These are phyloP conservation scores for Globisporangium solare DNA, from an alignment of 352 stramenopile genomes.

Conservation along the genomic window DNA sequence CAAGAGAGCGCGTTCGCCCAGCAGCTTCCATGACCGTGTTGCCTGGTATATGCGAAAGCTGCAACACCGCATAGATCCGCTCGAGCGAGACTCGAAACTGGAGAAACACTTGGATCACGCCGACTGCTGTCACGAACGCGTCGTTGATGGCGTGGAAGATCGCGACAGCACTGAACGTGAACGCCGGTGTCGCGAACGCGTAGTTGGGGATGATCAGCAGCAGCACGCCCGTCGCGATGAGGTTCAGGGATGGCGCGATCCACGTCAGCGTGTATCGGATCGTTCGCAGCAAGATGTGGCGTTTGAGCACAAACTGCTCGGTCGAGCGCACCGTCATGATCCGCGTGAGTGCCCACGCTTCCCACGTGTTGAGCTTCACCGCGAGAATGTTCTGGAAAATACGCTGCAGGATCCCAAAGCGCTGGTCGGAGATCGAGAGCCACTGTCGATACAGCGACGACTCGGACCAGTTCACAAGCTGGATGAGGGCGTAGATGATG, in stretches of 20 bases:
- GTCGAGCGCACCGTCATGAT: conserved; percentile 32
- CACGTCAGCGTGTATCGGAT: conserved; percentile 33
- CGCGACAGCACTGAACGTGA: conserved; percentile 28
- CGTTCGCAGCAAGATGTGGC: conserved; percentile 21
- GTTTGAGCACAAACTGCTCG: conserved; percentile 24
- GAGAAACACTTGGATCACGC: conserved; percentile 17
- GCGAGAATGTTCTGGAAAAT: conserved; percentile 13
- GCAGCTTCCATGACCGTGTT: background rate
- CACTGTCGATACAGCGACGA: conserved; percentile 9
- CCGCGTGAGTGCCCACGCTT: conserved; percentile 41
- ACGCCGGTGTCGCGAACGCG: conserved; percentile 23
- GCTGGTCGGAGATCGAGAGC: conserved; percentile 15
- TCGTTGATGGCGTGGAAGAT: conserved; percentile 42
- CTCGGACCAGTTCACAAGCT: conserved; percentile 13
- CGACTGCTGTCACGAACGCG: conserved; percentile 16
- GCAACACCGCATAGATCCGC: conserved; percentile 22
- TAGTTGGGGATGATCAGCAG: conserved; percentile 21
- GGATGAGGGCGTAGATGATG: conserved; percentile 13
- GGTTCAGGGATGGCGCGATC: conserved; percentile 28
- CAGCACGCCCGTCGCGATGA: conserved; percentile 27
- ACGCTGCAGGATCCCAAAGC: conserved; percentile 12
- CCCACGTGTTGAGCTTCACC: conserved; percentile 57
- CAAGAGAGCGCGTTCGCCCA: conserved; percentile 7
- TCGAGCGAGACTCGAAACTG: conserved; percentile 25
- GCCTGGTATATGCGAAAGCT: conserved; percentile 5